Percentiles rank a stretch among this genome's conserved stretches.
Conservation (phyloP, 2,329 filamentous ascomycete species). For the Capronia coronata region DNA sequence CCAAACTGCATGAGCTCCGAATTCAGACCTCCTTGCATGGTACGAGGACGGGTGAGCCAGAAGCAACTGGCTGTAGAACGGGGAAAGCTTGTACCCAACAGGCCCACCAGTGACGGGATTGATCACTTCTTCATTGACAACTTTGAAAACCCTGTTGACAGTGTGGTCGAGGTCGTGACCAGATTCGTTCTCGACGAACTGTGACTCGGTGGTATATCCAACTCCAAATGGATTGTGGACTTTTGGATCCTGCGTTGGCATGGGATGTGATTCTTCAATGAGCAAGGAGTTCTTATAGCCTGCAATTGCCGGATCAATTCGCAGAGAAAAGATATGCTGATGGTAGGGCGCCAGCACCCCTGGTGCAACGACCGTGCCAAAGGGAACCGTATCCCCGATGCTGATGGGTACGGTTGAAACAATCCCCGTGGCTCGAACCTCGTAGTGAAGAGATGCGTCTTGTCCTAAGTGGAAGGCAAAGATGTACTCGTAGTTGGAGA, state of each 20-base stretch:
- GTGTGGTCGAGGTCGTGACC: slow-evolving; percentile 45
- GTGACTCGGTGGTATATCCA: slow-evolving; percentile 45
- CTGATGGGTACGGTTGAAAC: slow-evolving; percentile 38
- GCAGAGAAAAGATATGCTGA: slow-evolving; percentile 41
- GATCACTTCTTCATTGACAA: slow-evolving; percentile 47
- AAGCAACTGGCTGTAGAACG: slow-evolving; percentile 52
- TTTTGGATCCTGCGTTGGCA: slow-evolving; percentile 48
- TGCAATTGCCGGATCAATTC: slow-evolving; percentile 42
- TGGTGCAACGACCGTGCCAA: slow-evolving; percentile 37
- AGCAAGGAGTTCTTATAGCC: slow-evolving; percentile 35
- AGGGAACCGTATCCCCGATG: slow-evolving; percentile 33
- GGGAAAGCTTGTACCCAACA: slow-evolving; percentile 52
- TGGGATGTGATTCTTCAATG: slow-evolving; percentile 54
- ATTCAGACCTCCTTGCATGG: slow-evolving; percentile 48
- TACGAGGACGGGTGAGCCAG: slow-evolving; percentile 50
- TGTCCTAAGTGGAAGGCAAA: slow-evolving; percentile 41
- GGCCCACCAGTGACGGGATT: slow-evolving; percentile 51
- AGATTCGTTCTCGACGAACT: slow-evolving; percentile 43
- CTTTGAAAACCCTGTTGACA: slow-evolving; percentile 50
- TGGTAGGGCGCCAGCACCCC: slow-evolving; percentile 42
- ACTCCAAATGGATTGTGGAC: slow-evolving; percentile 48
- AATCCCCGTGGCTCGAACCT: slow-evolving; percentile 44
- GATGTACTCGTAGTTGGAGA: slow-evolving; percentile 43
- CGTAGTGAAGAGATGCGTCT: slow-evolving; percentile 38
- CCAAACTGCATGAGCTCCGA: slow-evolving; percentile 51